Evolutionary conservation across 2,329 filamentous ascomycete species (phyloP).

Genomic region (Sphaerostilbella broomeana): DNA sequence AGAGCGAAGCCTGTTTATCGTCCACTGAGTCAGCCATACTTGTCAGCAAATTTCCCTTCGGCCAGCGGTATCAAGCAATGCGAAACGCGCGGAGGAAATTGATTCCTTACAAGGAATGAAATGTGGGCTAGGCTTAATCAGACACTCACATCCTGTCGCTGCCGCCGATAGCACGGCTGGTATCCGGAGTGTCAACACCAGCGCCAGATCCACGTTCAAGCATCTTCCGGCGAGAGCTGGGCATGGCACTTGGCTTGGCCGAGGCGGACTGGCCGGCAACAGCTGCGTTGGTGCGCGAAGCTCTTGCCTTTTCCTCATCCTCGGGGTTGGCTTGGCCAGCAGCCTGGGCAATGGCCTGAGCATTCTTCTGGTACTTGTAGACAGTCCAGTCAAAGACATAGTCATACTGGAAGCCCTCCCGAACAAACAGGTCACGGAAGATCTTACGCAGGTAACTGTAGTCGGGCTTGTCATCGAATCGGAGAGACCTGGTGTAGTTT

Average conservation of each 20-base stretch:
- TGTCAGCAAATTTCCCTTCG: conserved; percentile 65
- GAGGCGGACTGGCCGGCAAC: conserved; percentile 57
- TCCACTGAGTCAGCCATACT: conserved; percentile 75
- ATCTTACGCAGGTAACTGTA: conserved; percentile 99
- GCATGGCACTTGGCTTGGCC: conserved; percentile 65
- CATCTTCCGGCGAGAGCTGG: conserved; percentile 77
- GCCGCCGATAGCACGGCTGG: conserved; percentile 68
- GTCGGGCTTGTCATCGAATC: conserved; percentile 99
- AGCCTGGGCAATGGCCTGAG: conserved; percentile 84
- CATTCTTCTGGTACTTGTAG: conserved; percentile 99
- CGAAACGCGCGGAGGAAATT: conserved; percentile 75
- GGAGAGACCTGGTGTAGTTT: conserved; percentile 97
- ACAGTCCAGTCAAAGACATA: conserved; percentile 99
- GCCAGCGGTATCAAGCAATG: conserved; percentile 66
- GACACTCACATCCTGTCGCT: conserved; percentile 95
- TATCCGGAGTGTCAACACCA: conserved; percentile 61
- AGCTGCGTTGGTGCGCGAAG: conserved; percentile 59
- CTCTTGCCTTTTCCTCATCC: conserved; percentile 68
- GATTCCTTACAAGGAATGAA: conserved; percentile 79
- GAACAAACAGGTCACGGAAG: conserved; percentile 98
- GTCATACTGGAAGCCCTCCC: conserved; percentile 99
- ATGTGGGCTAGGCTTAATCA: conserved; percentile 43
- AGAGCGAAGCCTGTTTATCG: conserved; percentile 79
- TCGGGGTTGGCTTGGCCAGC: conserved; percentile 61
- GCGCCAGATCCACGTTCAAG: conserved; percentile 58